Evolutionary conservation across 108 stramenopile species (phyloP).

Genomic region (Bacterosira constricta): DNA sequence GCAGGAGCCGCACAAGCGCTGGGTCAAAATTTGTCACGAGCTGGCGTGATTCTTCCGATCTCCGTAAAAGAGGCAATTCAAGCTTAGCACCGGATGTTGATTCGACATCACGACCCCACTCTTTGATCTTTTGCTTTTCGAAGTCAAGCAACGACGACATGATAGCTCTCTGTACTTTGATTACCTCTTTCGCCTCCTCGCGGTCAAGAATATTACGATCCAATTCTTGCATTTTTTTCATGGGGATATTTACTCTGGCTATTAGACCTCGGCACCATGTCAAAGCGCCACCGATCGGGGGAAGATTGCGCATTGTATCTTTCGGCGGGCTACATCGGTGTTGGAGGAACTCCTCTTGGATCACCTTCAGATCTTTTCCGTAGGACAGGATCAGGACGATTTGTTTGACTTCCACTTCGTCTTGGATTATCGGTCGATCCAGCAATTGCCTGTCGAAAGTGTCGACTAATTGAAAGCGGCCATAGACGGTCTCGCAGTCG

Average conservation of each 20-base stretch:
- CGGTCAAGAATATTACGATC: constrained; percentile 83
- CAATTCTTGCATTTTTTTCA: constrained; percentile 81
- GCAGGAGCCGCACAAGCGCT: constrained; percentile 79
- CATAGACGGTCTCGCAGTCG: constrained; percentile 87
- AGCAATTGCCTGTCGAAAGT: constrained; percentile 82
- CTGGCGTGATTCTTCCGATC: constrained; percentile 54
- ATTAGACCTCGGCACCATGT: constrained; percentile 89
- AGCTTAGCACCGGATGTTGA: constrained; percentile 77
- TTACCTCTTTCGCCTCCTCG: constrained; percentile 91
- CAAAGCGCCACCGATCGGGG: constrained; percentile 85
- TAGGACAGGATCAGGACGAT: constrained; percentile 84
- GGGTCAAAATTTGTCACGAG: constrained; percentile 91
- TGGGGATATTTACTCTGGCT: constrained; percentile 83
- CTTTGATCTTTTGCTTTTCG: constrained; percentile 75
- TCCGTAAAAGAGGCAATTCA: constrained; percentile 72
- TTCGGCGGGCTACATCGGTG: constrained; percentile 70
- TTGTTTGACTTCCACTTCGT: constrained; percentile 92
- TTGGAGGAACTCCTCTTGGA: constrained; percentile 87
- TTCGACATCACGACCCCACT: constrained; percentile 86
- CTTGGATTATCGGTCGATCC: constrained; percentile 88
- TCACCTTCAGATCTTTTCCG: constrained; percentile 79
- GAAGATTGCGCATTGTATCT: constrained; percentile 69
- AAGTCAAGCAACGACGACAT: constrained; percentile 78
- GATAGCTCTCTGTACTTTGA: constrained; percentile 68
- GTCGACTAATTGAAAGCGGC: constrained; percentile 87